A percentile compares a stretch with the other conserved stretches of the same genome.
Evolutionary conservation across 768 basidiomycete species (phyloP).

Genomic region (Asterophora lycoperdoides): DNA sequence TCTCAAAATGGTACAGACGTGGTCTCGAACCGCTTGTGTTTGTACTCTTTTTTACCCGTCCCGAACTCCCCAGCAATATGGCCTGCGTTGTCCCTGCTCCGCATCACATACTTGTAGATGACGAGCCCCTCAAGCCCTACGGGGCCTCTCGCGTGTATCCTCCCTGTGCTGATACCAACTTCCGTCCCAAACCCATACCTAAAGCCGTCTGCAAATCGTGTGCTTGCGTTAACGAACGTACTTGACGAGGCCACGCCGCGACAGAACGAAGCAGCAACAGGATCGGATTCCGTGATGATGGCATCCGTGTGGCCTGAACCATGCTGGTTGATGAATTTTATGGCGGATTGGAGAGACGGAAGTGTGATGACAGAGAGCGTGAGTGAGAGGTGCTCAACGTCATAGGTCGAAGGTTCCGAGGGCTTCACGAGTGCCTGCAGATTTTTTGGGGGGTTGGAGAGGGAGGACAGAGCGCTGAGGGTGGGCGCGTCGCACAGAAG

Average conservation of each 20-base stretch:
- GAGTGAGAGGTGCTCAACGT: slow-evolving; percentile 84
- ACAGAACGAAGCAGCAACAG: slow-evolving; percentile 68
- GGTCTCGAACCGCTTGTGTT: slow-evolving; percentile 50
- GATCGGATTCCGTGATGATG: slow-evolving; percentile 80
- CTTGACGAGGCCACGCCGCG: slow-evolving; percentile 89
- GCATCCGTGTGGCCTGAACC: slow-evolving; percentile 94
- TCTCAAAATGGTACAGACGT: slow-evolving; percentile 43
- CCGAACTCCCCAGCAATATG: slow-evolving; percentile 90
- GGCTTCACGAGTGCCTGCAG: slow-evolving; percentile 44
- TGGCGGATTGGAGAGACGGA: slow-evolving; percentile 67
- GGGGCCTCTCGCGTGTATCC: slow-evolving; percentile 94
- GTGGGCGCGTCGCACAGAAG: slow-evolving; percentile 76
- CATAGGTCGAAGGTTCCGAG: slow-evolving; percentile 63
- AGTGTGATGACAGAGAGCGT: slow-evolving; percentile 78
- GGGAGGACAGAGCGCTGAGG: slow-evolving; percentile 46
- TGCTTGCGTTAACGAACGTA: slow-evolving; percentile 92
- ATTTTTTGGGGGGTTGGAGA: slow-evolving; percentile 34
- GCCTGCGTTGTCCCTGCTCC: slow-evolving; percentile 67
- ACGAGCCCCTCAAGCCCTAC: slow-evolving; percentile 92
- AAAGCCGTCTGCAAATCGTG: slow-evolving; percentile 95
- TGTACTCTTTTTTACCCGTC: slow-evolving; percentile 67
- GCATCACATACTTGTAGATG: slow-evolving; percentile 94
- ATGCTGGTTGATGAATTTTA: slow-evolving; percentile 87
- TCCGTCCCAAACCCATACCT: slow-evolving; percentile 97
- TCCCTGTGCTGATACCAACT: slow-evolving; percentile 95